Conservation (phyloP, 2,329 filamentous ascomycete species). For the Botrytis elliptica region DNA sequence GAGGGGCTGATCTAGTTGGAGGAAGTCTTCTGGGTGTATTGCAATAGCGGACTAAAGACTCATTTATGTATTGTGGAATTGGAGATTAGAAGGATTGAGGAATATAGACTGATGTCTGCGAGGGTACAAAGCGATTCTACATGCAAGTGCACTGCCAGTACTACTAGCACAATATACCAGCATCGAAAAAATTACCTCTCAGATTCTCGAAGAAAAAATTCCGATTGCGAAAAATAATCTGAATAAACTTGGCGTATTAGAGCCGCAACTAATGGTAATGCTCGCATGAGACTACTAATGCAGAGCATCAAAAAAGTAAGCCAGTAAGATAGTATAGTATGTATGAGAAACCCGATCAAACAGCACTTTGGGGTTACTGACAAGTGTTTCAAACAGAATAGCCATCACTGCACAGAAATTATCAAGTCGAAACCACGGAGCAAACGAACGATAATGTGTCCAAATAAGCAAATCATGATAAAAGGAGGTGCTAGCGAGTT, state of each 20-base stretch:
- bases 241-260: background rate
- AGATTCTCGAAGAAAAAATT: too few relatives aligned
- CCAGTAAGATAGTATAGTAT: background rate
- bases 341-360: background rate
- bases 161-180: background rate
- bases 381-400: background rate
- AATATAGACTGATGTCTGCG: background rate
- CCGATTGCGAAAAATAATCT: rapidly evolving
- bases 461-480: background rate
- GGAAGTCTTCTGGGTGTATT: background rate
- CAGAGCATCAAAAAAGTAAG: background rate
- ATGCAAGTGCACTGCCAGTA: background rate
- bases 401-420: rapidly evolving
- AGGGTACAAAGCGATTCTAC: rapidly evolving
- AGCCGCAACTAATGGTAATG: background rate
- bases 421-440: background rate
- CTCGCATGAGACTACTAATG: background rate
- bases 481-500: background rate
- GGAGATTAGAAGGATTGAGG: rapidly evolving
- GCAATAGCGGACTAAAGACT: background rate
- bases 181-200: background rate
- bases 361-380: background rate
- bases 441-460: background rate
- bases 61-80: background rate
- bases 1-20: rapidly evolving